These are phyloP conservation scores for Halocafeteria seosinensis DNA, from an alignment of 108 stramenopile genomes.

Conservation along the genomic window DNA sequence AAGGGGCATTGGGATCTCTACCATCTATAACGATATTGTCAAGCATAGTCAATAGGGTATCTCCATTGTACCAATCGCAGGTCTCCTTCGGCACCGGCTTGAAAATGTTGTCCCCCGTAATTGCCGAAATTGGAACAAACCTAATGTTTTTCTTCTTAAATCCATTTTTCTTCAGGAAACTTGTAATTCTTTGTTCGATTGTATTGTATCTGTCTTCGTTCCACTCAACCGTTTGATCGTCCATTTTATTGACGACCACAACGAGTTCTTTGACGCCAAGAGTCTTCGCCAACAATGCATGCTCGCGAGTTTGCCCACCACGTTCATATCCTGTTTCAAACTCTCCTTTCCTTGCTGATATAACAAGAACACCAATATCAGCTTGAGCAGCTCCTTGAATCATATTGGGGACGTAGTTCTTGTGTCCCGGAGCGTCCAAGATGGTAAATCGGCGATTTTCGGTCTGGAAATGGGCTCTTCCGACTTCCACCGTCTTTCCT, in stretches of 20 bases:
- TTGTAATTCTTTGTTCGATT: slow-evolving; percentile 76
- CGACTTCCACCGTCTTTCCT: slow-evolving; percentile 98
- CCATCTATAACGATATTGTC: slow-evolving; percentile 63
- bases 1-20: slow-evolving; percentile 54
- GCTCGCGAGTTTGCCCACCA: slow-evolving; percentile 96
- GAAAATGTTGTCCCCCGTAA: slow-evolving; percentile 84
- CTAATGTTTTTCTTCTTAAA: slow-evolving; percentile 93
- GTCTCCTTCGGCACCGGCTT: slow-evolving; percentile 58
- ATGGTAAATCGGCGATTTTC: slow-evolving; percentile 83
- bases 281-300: slow-evolving; percentile 94
- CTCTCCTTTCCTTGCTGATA: slow-evolving; percentile 91
- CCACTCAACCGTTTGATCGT: slow-evolving; percentile 90
- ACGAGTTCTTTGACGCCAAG: slow-evolving; percentile 81
- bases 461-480: slow-evolving; percentile 88
- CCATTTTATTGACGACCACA: slow-evolving; percentile 99
- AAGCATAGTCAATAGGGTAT: slow-evolving; percentile 63
- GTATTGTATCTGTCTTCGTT: slow-evolving; percentile 79
- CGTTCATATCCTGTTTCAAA: slow-evolving; percentile 96
- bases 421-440: slow-evolving; percentile 98
- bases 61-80: slow-evolving; percentile 62
- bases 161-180: slow-evolving; percentile 84
- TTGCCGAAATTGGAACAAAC: slow-evolving; percentile 88
- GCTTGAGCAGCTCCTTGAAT: slow-evolving; percentile 93
- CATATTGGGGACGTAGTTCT: slow-evolving; percentile 99
- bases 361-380: slow-evolving; percentile 89